These are phyloP conservation scores for Paraphoma chrysanthemicola DNA, from an alignment of 2,329 filamentous ascomycete species.

Conservation along the genomic window DNA sequence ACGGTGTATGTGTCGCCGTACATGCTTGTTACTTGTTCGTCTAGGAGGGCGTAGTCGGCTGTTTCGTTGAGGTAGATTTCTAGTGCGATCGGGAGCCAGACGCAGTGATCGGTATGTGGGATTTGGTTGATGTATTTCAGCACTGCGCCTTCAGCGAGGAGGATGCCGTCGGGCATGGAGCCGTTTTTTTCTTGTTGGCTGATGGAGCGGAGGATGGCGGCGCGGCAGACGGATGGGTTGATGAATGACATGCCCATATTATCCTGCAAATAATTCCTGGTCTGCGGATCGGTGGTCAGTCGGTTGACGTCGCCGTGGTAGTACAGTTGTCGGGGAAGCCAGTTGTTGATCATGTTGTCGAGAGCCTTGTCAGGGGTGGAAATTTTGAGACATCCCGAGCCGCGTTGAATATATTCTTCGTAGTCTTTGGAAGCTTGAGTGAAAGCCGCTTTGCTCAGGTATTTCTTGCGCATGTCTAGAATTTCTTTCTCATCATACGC, in stretches of 20 bases:
- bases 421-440: conserved; percentile 56
- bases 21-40: conserved; percentile 52
- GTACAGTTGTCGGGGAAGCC: conserved; percentile 64
- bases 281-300: conserved; percentile 65
- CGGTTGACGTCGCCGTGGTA: conserved; percentile 68
- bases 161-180: conserved; percentile 66
- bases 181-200: conserved; percentile 62
- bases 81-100: conserved; percentile 64
- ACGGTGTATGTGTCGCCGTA: conserved; percentile 59
- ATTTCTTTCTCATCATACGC: conserved; percentile 62
- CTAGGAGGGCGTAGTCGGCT: conserved; percentile 59
- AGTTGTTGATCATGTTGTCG: conserved; percentile 66
- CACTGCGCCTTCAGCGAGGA: conserved; percentile 61
- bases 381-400: conserved; percentile 60
- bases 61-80: conserved; percentile 65
- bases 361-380: conserved; percentile 62
- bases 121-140: conserved; percentile 68
- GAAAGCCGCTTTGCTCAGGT: conserved; percentile 60
- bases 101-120: conserved; percentile 67
- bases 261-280: conserved; percentile 66
- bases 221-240: conserved; percentile 57
- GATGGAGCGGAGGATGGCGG: conserved; percentile 58
- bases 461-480: conserved; percentile 53
- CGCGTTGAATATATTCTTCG: conserved; percentile 58
- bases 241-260: conserved; percentile 69